phyloP scores from a whole-genome alignment of 345 rosid species.

The Populus tremula region DNA sequence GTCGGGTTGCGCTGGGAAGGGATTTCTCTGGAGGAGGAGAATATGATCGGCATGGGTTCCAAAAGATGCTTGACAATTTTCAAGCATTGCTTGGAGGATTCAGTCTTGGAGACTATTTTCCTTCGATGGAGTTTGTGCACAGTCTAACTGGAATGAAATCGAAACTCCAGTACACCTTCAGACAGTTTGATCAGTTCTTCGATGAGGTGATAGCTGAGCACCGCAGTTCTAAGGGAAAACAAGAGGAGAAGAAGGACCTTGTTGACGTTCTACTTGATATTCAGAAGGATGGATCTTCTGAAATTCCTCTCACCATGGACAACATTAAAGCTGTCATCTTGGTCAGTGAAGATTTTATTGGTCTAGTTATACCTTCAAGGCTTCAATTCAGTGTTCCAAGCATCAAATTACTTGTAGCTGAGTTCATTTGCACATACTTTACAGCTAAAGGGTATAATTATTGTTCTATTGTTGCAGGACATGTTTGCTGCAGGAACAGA shows the following conservation, averaged over 20 bases:
- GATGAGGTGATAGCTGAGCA: conserved; percentile 21
- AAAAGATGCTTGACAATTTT: conserved; percentile 46
- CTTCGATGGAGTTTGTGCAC: conserved; percentile 26
- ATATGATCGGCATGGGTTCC: conserved; percentile 38
- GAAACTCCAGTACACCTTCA: conserved; percentile 12
- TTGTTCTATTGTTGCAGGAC: conserved; percentile 15
- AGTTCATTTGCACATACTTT: background rate
- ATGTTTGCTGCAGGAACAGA: conserved; percentile 30
- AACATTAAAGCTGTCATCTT: conserved; percentile 23
- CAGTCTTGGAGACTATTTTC: conserved; percentile 25
- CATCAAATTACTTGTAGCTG: background rate
- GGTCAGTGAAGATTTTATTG: conserved; percentile 15
- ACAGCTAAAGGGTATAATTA: background rate
- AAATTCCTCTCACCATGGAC: conserved; percentile 16
- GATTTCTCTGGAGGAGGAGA: conserved; percentile 25
- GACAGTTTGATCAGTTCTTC: conserved; percentile 20
- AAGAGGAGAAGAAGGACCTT: conserved; percentile 19
- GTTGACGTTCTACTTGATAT: conserved; percentile 21
- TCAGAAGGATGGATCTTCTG: conserved; percentile 14
- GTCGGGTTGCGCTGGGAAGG: conserved; percentile 22
- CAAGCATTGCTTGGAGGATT: conserved; percentile 28
- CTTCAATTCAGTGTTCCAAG: background rate
- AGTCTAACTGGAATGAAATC: conserved; percentile 23
- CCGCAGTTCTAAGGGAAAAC: background rate
- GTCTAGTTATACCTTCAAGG: background rate